A percentile compares a stretch with the other conserved stretches of the same genome.
These are phyloP conservation scores for Phragmites australis DNA, from an alignment of 176 grass and related monocot genomes.

Conservation along the genomic window DNA sequence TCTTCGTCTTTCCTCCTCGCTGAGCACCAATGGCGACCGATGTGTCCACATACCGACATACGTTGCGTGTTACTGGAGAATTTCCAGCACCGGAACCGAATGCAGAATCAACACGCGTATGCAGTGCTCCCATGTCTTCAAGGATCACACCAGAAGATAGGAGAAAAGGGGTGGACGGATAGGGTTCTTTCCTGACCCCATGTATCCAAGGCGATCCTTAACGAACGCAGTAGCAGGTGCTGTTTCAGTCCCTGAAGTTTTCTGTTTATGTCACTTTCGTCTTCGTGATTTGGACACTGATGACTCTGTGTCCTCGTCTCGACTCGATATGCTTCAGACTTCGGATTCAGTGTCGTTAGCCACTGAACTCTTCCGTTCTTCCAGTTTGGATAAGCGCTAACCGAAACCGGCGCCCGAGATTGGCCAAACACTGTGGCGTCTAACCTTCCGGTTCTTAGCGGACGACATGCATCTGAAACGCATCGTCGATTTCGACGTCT, in stretches of 20 bases:
- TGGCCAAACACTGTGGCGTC: slow-evolving; percentile 25
- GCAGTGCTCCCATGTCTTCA: not conserved
- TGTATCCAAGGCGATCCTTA: not conserved
- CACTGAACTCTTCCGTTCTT: not conserved
- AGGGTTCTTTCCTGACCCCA: not conserved
- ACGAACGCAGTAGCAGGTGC: not conserved
- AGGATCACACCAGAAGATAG: not conserved
- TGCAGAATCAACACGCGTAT: slow-evolving; percentile 1
- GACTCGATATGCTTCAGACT: not conserved
- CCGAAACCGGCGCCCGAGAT: not conserved
- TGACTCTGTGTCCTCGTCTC: not conserved
- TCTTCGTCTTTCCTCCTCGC: not conserved
- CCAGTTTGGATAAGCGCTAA: slow-evolving; percentile 12
- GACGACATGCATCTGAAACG: not conserved
- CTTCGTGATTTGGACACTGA: not conserved
- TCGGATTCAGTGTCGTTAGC: not conserved
- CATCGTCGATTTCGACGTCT: slow-evolving; percentile 33
- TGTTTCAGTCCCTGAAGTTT: slow-evolving; percentile 14
- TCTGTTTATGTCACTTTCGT: slow-evolving; percentile 22
- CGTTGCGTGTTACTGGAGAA: not conserved
- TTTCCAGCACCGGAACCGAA: not conserved
- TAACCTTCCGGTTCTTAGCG: not conserved
- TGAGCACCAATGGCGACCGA: not conserved
- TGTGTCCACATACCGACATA: not conserved
- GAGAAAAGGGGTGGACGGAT: not conserved